A percentile compares a stretch with the other conserved stretches of the same genome.
Evolutionary conservation across 2,329 filamentous ascomycete genomes (phyloP).

Genomic region (Metarhizium robertsii): DNA sequence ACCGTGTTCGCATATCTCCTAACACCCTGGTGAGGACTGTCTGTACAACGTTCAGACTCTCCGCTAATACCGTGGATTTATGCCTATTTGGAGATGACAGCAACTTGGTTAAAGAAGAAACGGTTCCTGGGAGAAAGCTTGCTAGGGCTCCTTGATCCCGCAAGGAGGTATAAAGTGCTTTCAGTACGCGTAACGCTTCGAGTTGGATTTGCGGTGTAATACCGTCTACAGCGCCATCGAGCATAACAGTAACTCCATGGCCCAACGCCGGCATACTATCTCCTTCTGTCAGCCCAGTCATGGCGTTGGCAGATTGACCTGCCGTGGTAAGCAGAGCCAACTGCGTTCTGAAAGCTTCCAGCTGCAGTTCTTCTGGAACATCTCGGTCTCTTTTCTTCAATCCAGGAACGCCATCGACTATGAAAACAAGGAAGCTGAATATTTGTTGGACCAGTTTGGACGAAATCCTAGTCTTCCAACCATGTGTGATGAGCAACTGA

Average conservation of each 20-base stretch:
- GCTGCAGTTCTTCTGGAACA: constrained; percentile 63
- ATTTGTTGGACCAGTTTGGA: constrained; percentile 72
- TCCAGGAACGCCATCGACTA: constrained; percentile 64
- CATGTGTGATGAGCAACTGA: constrained; percentile 60
- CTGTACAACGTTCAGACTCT: constrained; percentile 49
- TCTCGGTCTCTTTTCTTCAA: constrained; percentile 28
- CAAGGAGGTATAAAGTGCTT: constrained; percentile 52
- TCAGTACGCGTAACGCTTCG: constrained; percentile 57
- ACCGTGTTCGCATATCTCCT: constrained; percentile 45
- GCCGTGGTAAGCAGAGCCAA: constrained; percentile 54
- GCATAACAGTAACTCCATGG: constrained; percentile 69
- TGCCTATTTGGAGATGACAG: constrained; percentile 57
- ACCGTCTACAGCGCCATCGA: constrained; percentile 63
- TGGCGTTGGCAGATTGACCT: constrained; percentile 37
- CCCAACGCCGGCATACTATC: constrained; percentile 69
- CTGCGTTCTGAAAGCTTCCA: constrained; percentile 63
- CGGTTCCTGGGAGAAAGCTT: constrained; percentile 78
- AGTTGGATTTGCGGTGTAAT: constrained; percentile 59
- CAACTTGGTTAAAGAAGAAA: constrained; percentile 71
- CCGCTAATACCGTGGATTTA: constrained; percentile 50
- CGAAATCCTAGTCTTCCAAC: constrained; percentile 68
- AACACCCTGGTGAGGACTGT: constrained; percentile 45
- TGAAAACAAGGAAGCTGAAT: constrained; percentile 72
- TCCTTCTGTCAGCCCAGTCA: constrained; percentile 41
- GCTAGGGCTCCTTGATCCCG: constrained; percentile 67